Conservation (phyloP, 768 basidiomycete species). For the Crucibulum laeve region DNA sequence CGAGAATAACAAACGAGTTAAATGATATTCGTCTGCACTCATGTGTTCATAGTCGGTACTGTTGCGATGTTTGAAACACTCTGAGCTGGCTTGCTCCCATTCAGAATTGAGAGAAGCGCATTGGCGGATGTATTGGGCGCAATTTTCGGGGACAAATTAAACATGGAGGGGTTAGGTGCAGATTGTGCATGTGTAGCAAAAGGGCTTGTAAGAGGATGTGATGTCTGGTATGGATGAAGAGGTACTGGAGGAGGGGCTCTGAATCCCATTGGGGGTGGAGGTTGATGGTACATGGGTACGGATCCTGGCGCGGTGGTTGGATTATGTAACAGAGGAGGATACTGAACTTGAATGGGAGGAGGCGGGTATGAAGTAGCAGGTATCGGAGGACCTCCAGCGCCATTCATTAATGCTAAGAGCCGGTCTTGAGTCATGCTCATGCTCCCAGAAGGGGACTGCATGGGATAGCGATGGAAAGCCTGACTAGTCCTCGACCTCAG, state of each 20-base stretch:
- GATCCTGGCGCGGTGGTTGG: background rate
- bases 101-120: conserved; percentile 9
- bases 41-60: background rate
- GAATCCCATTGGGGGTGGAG: too few species aligned
- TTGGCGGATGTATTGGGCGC: conserved; percentile 5
- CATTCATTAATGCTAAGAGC: conserved; percentile 39
- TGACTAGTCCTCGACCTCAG: conserved; percentile 46
- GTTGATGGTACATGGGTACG: background rate
- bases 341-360: conserved; percentile 11
- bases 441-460: conserved; percentile 28
- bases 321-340: background rate
- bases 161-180: background rate
- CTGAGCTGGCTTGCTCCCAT: conserved; percentile 1
- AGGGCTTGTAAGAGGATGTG: background rate
- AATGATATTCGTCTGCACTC: background rate
- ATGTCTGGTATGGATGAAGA: background rate
- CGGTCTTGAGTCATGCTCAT: conserved; percentile 52
- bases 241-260: background rate
- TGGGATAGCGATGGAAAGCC: conserved; percentile 28
- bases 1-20: background rate
- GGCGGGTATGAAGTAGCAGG: conserved; percentile 8
- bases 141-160: background rate
- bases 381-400: conserved; percentile 16
- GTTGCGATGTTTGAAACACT: background rate
- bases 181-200: background rate